Base-by-base conservation (phyloP, 2,329 filamentous ascomycete species). In the Aspergillus proliferans region DNA sequence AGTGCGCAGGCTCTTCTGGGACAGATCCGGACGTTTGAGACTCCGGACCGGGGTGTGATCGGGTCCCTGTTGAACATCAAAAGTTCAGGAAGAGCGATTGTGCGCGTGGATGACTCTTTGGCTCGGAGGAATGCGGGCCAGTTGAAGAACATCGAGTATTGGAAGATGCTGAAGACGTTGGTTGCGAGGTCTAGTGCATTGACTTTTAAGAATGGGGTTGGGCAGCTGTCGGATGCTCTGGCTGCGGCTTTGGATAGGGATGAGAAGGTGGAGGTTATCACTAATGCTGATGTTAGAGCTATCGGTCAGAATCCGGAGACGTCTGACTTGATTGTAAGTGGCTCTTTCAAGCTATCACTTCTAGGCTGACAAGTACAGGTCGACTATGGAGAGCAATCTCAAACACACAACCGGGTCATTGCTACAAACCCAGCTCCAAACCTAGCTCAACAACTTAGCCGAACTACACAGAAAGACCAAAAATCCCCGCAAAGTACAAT, bases 1-100 rank as follows among this genome's bases (percentile, higher is more conserved):
- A 95, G 90, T 67, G 82, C 82, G 43, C 82, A 82, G 58, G 83
- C 81, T 45, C 73, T 87, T 38, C 64, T 85, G 36, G 71, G 84
- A 8, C 57, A 68, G 22, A 49, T 73, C 0, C 76, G 75, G 62
- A 54, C 76, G n/a, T 69, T 77, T 48, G 80, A 84, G 52, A 51
- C 48, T 14, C 48, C 43, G 21, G 56, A 59, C 4, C 48, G 56
- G 14, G 46, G 57, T 6, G 45, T 65, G 47, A 34, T 55, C 43
- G 50, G 49, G 6, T 52, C 56, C 4, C 28, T 63, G 1, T 8
- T 61, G 36, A 42, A 53, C 14, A 39, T 49, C 2, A 33, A 47
- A 4, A 54, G 36, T 2, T 34, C 38, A 1, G 49, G 53, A n/a
- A 46, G 40, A n/a, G 57, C 34, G 18, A 45, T 49, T 38, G 21